These are phyloP conservation scores for Penicillium sp. DNA, from an alignment of 2,329 filamentous ascomycete species.

Conservation along the genomic window DNA sequence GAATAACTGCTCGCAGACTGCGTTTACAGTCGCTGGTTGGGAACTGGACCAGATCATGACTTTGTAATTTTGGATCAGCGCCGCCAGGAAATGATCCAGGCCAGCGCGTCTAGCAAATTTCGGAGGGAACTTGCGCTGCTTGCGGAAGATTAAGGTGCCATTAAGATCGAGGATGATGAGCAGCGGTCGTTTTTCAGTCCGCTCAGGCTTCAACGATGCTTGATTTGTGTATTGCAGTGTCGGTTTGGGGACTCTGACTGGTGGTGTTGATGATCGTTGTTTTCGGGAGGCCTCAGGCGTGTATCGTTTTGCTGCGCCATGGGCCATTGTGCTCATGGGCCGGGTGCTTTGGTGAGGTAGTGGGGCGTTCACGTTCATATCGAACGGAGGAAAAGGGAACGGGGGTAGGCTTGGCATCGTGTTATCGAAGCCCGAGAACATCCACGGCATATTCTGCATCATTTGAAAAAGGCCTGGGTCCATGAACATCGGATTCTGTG, in stretches of 20 bases:
- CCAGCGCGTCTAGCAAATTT: slow-evolving; percentile 66
- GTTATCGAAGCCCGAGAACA: not conserved
- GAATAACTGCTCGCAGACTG: slow-evolving; percentile 61
- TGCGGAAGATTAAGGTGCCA: slow-evolving; percentile 79
- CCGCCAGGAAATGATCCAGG: slow-evolving; percentile 66
- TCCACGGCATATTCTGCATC: slow-evolving; percentile 2
- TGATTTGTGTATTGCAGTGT: slow-evolving; percentile 60
- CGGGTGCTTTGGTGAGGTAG: slow-evolving; percentile 11
- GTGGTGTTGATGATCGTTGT: slow-evolving; percentile 13
- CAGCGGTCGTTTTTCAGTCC: slow-evolving; percentile 57
- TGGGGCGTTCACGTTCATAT: slow-evolving; percentile 7
- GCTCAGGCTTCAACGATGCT: slow-evolving; percentile 48
- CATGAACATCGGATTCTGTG: slow-evolving; percentile 2
- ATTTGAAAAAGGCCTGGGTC: slow-evolving; percentile 12
- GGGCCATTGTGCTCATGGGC: slow-evolving; percentile 20
- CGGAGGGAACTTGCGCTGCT: slow-evolving; percentile 50
- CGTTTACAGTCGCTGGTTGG: slow-evolving; percentile 66
- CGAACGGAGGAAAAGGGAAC: slow-evolving; percentile 15
- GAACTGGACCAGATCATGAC: slow-evolving; percentile 94
- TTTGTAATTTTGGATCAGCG: slow-evolving; percentile 70
- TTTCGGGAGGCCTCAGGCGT: slow-evolving; percentile 2
- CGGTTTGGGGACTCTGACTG: slow-evolving; percentile 52
- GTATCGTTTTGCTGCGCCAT: not conserved
- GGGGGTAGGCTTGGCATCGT: not conserved
- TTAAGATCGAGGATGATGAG: slow-evolving; percentile 91